phyloP scores from a whole-genome alignment of 768 basidiomycete species.

The Russula foetens region DNA sequence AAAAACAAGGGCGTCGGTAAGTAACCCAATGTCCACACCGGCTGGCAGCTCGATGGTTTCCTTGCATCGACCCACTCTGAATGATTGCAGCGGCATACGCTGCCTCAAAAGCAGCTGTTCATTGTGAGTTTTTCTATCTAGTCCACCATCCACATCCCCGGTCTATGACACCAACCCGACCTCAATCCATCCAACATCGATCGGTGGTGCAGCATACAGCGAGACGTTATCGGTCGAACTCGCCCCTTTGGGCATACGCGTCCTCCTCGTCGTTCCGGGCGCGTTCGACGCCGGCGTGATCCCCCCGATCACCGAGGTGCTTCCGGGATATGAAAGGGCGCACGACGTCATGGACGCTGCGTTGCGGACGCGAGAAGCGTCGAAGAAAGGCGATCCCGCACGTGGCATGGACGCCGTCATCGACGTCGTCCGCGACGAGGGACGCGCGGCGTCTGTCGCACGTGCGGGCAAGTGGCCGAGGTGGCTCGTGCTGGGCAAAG shows the following conservation, averaged over 20 bases:
- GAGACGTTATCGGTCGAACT: conserved; percentile 24
- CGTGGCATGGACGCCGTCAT: neutral
- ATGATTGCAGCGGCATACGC: conserved; percentile 19
- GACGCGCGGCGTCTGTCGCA: neutral
- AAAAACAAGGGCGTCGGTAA: neutral
- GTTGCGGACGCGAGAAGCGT: neutral
- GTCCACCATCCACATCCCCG: too few species aligned
- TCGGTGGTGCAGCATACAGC: conserved; percentile 22
- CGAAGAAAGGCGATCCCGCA: conserved; percentile 1
- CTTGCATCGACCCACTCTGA: neutral
- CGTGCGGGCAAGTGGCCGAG: neutral
- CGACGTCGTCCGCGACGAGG: neutral
- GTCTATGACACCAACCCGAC: too few species aligned
- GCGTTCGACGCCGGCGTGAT: conserved; percentile 18
- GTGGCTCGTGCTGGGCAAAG: neutral
- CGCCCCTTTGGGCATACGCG: conserved; percentile 23
- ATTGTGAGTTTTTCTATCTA: neutral
- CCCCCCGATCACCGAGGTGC: neutral
- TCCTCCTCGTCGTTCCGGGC: conserved; percentile 25
- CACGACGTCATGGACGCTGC: neutral
- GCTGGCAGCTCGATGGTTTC: neutral
- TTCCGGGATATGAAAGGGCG: neutral
- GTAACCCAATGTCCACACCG: neutral
- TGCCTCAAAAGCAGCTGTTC: conserved; percentile 24
- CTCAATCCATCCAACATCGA: too few species aligned